phyloP scores from a whole-genome alignment of 805 yeast genomes.

The Jamesozyma lodderae region DNA sequence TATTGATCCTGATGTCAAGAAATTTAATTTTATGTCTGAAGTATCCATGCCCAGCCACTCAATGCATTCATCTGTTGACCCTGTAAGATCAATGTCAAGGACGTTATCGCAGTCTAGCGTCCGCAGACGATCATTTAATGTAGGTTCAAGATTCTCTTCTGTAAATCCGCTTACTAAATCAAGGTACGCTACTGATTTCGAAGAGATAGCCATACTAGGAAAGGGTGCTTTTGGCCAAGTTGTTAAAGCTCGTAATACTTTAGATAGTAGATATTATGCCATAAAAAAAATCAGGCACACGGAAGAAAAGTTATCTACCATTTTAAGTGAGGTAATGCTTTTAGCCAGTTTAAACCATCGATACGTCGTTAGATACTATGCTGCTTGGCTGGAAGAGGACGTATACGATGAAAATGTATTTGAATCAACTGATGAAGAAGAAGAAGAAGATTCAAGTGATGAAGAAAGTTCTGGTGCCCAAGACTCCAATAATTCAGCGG shows the following conservation, averaged over 20 bases:
- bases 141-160: constrained; percentile 31
- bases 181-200: constrained; percentile 86
- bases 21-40: constrained; percentile 20
- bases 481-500: constrained; percentile 6
- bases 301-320: constrained; percentile 67
- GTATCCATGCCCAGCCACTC: constrained; percentile 1
- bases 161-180: constrained; percentile 36
- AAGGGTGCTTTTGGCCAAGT: constrained; percentile 98
- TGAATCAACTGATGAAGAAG: constrained; percentile 29
- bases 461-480: constrained; percentile 13
- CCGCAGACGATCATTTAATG: constrained; percentile 35
- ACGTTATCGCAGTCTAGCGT: constrained; percentile 21
- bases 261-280: constrained; percentile 94
- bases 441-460: constrained; percentile 9
- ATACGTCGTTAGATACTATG: constrained; percentile 90
- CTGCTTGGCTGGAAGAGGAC: constrained; percentile 93
- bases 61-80: constrained; percentile 8
- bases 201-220: constrained; percentile 85
- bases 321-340: constrained; percentile 84
- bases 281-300: constrained; percentile 83
- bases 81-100: constrained; percentile 11
- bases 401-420: constrained; percentile 31
- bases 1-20: constrained; percentile 32
- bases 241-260: constrained; percentile 86
- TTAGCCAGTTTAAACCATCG: constrained; percentile 89